phyloP scores from a whole-genome alignment of 805 yeast genomes.

The Cyberlindnera mrakii region DNA sequence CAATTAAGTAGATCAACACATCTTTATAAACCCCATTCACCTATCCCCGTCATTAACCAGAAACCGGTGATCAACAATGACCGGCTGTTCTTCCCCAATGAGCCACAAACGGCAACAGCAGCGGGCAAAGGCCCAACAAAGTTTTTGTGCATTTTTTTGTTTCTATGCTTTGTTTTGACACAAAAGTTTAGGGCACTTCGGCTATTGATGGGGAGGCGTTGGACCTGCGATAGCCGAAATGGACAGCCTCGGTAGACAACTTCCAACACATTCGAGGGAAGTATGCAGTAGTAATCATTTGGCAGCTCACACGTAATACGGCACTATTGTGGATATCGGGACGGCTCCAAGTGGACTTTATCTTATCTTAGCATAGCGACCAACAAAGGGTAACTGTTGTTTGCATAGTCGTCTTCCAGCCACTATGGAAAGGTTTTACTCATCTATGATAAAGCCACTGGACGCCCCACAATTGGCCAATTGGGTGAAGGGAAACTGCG shows the following conservation, averaged over 20 bases:
- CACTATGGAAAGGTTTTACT: no score
- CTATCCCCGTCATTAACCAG: background rate
- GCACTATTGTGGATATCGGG: background rate
- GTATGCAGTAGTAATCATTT: background rate
- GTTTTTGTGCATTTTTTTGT: background rate
- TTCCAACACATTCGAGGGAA: background rate
- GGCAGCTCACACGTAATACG: background rate
- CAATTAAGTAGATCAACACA: no score
- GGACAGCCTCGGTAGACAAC: no score
- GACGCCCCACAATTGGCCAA: constrained; percentile 5
- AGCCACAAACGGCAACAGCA: no score
- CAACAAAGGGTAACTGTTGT: background rate
- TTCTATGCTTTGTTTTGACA: background rate
- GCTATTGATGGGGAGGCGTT: constrained; percentile 1
- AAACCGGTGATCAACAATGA: background rate
- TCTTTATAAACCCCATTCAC: no score
- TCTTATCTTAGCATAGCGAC: background rate
- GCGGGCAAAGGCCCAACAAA: background rate
- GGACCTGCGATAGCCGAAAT: no score
- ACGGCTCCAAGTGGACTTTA: background rate
- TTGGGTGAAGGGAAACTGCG: constrained; percentile 3
- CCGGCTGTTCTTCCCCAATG: background rate
- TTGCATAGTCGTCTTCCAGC: background rate
- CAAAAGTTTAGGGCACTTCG: constrained; percentile 2
- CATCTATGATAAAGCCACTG: background rate